These are phyloP conservation scores for Penicillium tannophilum DNA, from an alignment of 495 filamentous ascomycete genomes.

Conservation along the genomic window DNA sequence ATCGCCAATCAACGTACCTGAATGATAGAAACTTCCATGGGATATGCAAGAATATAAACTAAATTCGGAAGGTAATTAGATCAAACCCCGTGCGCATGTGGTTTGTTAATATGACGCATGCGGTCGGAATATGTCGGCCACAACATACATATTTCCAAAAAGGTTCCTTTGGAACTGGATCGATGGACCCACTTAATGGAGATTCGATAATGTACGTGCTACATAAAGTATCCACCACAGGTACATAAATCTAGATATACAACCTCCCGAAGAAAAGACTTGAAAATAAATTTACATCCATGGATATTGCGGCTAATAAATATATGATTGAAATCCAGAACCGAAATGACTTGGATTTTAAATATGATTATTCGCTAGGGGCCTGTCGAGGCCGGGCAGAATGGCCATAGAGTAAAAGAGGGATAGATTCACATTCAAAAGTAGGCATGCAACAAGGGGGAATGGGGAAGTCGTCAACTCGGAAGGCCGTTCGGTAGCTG, in stretches of 20 bases:
- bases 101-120: not conserved
- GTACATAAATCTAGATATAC: too few relatives aligned
- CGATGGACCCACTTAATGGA: too few relatives aligned
- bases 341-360: too few relatives aligned
- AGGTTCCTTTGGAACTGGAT: too few relatives aligned
- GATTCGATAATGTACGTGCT: too few relatives aligned
- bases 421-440: slow-evolving; percentile 10
- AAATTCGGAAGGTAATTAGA: not conserved
- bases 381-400: not conserved
- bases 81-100: not conserved
- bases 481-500: slow-evolving; percentile 17
- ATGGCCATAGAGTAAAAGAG: not conserved
- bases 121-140: not conserved
- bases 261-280: too few relatives aligned
- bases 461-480: slow-evolving; percentile 18
- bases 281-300: too few relatives aligned
- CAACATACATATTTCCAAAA: not conserved
- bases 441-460: slow-evolving; percentile 17
- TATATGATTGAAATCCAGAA: too few relatives aligned
- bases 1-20: not conserved
- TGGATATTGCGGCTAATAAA: too few relatives aligned
- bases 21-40: not conserved
- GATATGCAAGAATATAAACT: not conserved
- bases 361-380: not conserved
- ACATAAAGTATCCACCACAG: too few relatives aligned